Base-by-base conservation (phyloP, 257 asterid genomes). In the Voacanga thouarsii region DNA sequence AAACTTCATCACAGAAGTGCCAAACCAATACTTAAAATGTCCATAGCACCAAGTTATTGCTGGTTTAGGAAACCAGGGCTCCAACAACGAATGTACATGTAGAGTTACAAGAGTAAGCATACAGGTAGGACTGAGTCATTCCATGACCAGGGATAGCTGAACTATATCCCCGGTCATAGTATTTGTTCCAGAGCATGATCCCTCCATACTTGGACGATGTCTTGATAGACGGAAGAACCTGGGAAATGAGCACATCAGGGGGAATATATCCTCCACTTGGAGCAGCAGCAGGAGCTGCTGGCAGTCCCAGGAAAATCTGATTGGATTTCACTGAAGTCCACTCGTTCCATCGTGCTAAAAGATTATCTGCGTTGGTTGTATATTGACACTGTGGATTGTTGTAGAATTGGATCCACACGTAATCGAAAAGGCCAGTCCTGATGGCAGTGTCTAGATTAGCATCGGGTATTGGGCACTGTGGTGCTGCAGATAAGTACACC, bases 111-210 rank as follows among this genome's bases (percentile, higher is more conserved):
- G 37, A 33, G 21, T 51, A 51, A 11, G 19, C 15, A 51, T 51
- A 33, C 37, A 33, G 57, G 14, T 51, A 19, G 26, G 18, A 53
- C 47, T 6, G 4, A 43, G 47, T 43, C 47, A 43, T 43, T 43
- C 9, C 77, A 44, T 80, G 87, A 68, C 77, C 74, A 79, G 19
- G 8, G 63, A 91, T 88, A 8, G 89, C 77, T 1, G 87, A 53
- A 80, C 92, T 89, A 71, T 84, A 91, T 18, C 80, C 63, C 45
- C 59, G 84, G 81, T 92, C 94, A 76, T 0, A 82, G 76, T 53
- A 84, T 82, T 81, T 90, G 60, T 72, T 82, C 97, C 96, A 92
- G 57, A 92, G 59, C 94, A 88, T 90, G 26, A 92, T 83, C 68
- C 96, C 96, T 44, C 88, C 93, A 68, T 90, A 92, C 78, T 84